phyloP scores from a whole-genome alignment of 306 rosid genomes.

The Datisca glomerata region DNA sequence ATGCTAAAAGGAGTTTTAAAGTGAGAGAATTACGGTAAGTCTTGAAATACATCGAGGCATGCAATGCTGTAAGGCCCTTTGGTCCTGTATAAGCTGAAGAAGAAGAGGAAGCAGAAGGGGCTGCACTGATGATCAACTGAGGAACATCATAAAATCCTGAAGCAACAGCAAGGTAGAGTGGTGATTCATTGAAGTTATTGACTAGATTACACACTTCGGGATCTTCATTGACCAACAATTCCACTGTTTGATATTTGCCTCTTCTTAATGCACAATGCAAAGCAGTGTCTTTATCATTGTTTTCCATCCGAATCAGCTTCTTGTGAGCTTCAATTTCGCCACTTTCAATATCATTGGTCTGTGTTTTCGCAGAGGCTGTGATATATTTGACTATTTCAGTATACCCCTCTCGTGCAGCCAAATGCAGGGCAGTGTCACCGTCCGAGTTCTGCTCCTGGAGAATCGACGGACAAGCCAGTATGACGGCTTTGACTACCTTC shows the following conservation, averaged over 20 bases:
- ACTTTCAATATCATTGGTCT: too few relatives aligned
- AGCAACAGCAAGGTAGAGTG: not conserved
- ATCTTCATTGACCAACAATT: not conserved
- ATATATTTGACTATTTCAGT: not conserved
- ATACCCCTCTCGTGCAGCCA: not conserved
- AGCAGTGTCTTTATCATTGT: not conserved
- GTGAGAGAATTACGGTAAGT: not conserved
- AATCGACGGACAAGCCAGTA: not conserved
- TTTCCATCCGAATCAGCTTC: not conserved
- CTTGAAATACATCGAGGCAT: not conserved
- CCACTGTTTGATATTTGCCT: not conserved
- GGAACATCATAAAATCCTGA: not conserved
- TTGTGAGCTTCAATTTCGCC: too few relatives aligned
- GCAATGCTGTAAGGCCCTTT: not conserved
- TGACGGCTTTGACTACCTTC: not conserved
- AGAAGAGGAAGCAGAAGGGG: too few relatives aligned
- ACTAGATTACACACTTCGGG: not conserved
- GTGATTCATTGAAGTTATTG: not conserved
- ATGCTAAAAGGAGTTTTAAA: not conserved
- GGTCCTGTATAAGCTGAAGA: not conserved
- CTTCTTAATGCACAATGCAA: not conserved
- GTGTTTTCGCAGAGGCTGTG: not conserved
- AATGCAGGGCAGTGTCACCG: not conserved
- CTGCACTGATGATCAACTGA: not conserved
- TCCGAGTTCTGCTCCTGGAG: not conserved